Evolutionary conservation across 1,284 basidiomycete species (phyloP), one percentile per base, ranked within the genome.

Genomic region (Blastosporella zonata): DNA sequence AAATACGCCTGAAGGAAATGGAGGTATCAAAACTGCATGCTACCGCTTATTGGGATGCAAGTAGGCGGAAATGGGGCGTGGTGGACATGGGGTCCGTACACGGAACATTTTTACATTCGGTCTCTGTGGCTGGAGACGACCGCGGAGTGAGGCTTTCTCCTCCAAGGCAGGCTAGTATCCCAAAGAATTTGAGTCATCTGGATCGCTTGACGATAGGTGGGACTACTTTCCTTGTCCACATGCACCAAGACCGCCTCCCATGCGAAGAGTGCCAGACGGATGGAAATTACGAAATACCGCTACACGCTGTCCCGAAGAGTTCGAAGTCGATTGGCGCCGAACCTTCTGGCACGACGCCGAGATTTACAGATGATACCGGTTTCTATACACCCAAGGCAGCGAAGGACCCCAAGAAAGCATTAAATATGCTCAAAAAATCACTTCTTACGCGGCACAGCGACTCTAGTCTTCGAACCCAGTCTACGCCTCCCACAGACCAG

Each of bases 51-150:
- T 88, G 83, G 83, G 85, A 90, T 59, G 66, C 69, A 23, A 64
- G 65, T 15, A 70, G 75, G 48, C 60, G 63, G 10, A 74, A 79
- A 52, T 90, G 86, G 87, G 74, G 77, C 6, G 68, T 86, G 31
- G 87, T 90, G 9, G 87, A 90, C 59, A 86, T 88, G 84, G 87
- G 87, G 18, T 88, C 85, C 34, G 84, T 82, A 62, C 88, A 90
- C 58, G 88, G 87, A 7, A 89, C 87, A 1, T 88, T 82, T 61
- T 52, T 87, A 18, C 67, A 66, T 46, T 55, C 70, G 44, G 63
- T 58, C 9, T 54, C 56, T 35, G 49, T 59, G 21, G 49, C 59
- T 20, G 52, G 52, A 5, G 55, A 58, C 31, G 57, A 57, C 27
- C 44, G 50, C 22, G 75, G 74, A 13, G 53, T 62, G 37, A 77